Conservation (phyloP, 2,329 filamentous ascomycete species). For the Trichoderma koningiopsis region DNA sequence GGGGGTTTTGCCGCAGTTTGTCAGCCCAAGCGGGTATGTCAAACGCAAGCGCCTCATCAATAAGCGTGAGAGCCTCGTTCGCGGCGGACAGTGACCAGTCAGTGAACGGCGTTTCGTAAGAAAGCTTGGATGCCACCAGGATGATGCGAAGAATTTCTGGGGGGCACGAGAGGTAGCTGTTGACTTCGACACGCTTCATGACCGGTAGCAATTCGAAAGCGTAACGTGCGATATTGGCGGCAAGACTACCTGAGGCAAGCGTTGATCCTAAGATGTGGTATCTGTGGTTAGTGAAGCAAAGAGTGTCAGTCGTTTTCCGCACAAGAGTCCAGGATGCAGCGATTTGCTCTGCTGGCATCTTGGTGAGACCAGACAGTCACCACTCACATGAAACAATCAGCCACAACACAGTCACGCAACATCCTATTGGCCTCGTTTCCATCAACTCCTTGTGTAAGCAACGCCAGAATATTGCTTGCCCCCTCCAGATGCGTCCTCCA, state of each 20-base stretch:
- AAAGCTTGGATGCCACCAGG: constrained; percentile 48
- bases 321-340: background rate
- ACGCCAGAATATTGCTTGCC: constrained; percentile 46
- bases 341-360: background rate
- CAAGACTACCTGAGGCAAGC: constrained; percentile 41
- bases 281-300: constrained; percentile 32
- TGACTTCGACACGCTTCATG: constrained; percentile 46
- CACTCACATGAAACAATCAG: constrained; percentile 51
- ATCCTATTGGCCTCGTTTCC: constrained; percentile 38
- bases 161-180: constrained; percentile 48
- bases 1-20: constrained; percentile 40
- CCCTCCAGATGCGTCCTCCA: constrained; percentile 53
- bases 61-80: constrained; percentile 43
- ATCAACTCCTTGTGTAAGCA: constrained; percentile 33
- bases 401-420: constrained; percentile 50
- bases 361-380: background rate
- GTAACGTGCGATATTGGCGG: constrained; percentile 44
- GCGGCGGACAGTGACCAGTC: constrained; percentile 39
- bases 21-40: constrained; percentile 48
- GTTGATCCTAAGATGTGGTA: constrained; percentile 48
- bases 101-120: constrained; percentile 40
- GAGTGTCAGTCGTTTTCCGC: constrained; percentile 7
- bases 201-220: constrained; percentile 44
- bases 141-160: constrained; percentile 50
- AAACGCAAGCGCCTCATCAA: constrained; percentile 46